phyloP scores from a whole-genome alignment of 768 basidiomycete species.

The Mycena filopes region DNA sequence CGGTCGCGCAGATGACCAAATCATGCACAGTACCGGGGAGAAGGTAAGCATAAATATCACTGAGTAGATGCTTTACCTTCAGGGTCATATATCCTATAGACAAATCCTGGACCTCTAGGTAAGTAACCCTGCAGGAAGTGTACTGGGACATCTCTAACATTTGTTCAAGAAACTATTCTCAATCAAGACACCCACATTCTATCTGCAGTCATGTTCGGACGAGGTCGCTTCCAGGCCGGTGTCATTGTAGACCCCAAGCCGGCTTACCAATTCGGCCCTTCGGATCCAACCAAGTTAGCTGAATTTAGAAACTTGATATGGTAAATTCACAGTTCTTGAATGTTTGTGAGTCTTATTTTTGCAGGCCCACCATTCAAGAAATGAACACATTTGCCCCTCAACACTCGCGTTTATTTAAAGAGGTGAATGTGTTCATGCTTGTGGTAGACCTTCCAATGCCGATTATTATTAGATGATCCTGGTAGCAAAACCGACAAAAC shows the following conservation, averaged over 20 bases:
- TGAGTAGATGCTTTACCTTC: not conserved
- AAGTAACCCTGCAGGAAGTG: conserved; percentile 17
- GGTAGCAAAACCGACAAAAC: conserved; percentile 45
- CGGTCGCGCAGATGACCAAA: conserved; percentile 53
- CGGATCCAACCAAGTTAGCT: conserved; percentile 29
- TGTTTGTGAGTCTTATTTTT: not conserved
- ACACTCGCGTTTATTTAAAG: conserved; percentile 55
- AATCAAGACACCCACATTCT: conserved; percentile 40
- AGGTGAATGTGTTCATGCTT: conserved; percentile 35
- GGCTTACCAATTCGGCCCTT: conserved; percentile 35
- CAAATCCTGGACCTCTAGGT: conserved; percentile 48
- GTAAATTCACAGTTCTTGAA: conserved; percentile 23
- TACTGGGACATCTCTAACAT: conserved; percentile 29
- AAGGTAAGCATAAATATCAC: not conserved
- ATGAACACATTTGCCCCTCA: conserved; percentile 50
- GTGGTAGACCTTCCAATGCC: not conserved
- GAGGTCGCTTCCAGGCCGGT: conserved; percentile 46
- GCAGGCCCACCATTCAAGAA: conserved; percentile 48
- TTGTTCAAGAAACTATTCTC: conserved; percentile 49
- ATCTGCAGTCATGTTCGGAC: conserved; percentile 48
- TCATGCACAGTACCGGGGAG: conserved; percentile 19
- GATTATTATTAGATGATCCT: conserved; percentile 48
- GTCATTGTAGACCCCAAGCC: conserved; percentile 46
- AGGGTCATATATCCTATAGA: conserved; percentile 36
- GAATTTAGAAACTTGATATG: conserved; percentile 39